phyloP scores from a whole-genome alignment of 345 rosid species.

The Citrus mangshanensis region DNA sequence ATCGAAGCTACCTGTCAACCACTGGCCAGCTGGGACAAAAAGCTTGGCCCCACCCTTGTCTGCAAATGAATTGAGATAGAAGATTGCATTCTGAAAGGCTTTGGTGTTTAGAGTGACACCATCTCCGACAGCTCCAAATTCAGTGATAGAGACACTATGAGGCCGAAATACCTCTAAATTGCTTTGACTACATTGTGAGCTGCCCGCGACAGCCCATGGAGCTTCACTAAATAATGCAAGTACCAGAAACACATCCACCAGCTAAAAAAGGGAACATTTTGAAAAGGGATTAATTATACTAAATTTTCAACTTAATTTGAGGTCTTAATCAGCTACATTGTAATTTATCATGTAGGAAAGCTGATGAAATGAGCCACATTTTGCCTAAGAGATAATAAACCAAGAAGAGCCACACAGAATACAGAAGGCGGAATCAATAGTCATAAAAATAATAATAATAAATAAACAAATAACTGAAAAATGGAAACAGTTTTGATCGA shows the following conservation, averaged over 20 bases:
- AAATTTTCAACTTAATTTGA: not conserved
- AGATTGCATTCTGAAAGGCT: conserved; percentile 97
- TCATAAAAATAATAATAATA: not conserved
- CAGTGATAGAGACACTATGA: conserved; percentile 92
- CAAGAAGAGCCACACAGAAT: not conserved
- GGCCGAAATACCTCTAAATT: conserved; percentile 57
- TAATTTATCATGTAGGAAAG: conserved; percentile 6
- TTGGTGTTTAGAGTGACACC: conserved; percentile 92
- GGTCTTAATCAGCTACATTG: conserved; percentile 11
- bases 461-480: not conserved
- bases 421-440: not conserved
- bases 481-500: not conserved
- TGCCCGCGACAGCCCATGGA: conserved; percentile 49
- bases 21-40: conserved; percentile 88
- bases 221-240: conserved; percentile 44
- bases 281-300: conserved; percentile 3
- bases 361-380: conserved; percentile 26
- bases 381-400: conserved; percentile 11
- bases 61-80: conserved; percentile 90
- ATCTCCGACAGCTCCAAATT: conserved; percentile 99
- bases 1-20: conserved; percentile 98
- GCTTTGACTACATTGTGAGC: conserved; percentile 49
- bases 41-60: conserved; percentile 99
- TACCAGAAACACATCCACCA: conserved; percentile 68
- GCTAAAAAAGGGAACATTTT: conserved; percentile 51